A percentile compares a stretch with the other conserved stretches of the same genome.
Evolutionary conservation across 495 filamentous ascomycete genomes (phyloP).

Genomic region (Amniculicola lignicola): DNA sequence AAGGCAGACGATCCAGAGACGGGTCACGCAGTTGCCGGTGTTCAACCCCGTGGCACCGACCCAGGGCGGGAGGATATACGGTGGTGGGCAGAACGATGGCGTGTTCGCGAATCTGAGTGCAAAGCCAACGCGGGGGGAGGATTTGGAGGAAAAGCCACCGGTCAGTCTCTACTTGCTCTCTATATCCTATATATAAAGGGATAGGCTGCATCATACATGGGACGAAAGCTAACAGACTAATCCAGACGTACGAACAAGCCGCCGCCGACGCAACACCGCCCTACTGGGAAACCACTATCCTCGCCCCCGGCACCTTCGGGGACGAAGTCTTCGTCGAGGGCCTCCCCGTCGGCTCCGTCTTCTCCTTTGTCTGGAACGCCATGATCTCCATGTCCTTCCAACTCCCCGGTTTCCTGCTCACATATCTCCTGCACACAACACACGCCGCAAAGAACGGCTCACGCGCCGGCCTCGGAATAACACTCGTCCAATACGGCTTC

Average conservation of each 20-base stretch:
- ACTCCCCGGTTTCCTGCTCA: constrained; percentile 93
- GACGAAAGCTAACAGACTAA: constrained; percentile 37
- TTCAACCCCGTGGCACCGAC: constrained; percentile 44
- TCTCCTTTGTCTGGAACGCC: constrained; percentile 96
- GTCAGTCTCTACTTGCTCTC: too few relatives aligned
- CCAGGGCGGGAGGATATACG: constrained; percentile 55
- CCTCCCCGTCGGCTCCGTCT: constrained; percentile 90
- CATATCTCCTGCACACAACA: constrained; percentile 94
- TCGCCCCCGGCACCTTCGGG: constrained; percentile 78
- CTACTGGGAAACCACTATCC: constrained; percentile 98
- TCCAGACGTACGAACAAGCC: constrained; percentile 94
- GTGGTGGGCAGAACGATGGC: constrained; percentile 72
- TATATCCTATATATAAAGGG: too few relatives aligned
- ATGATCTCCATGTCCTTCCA: constrained; percentile 99
- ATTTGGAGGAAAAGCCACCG: constrained; percentile 85
- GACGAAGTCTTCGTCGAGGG: constrained; percentile 97
- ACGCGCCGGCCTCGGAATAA: constrained; percentile 88
- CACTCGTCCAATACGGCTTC: constrained; percentile 94
- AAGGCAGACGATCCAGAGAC: constrained; percentile 42
- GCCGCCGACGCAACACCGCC: constrained; percentile 94
- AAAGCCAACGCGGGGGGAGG: constrained; percentile 83
- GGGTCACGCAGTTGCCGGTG: constrained; percentile 53
- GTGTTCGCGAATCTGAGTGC: constrained; percentile 94
- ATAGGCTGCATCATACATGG: too few relatives aligned
- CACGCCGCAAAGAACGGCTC: constrained; percentile 98